Percentiles rank a stretch among this genome's conserved stretches.
Conservation (phyloP, 31 red algal genomes). For the Odonthalia washingtoniensis region DNA sequence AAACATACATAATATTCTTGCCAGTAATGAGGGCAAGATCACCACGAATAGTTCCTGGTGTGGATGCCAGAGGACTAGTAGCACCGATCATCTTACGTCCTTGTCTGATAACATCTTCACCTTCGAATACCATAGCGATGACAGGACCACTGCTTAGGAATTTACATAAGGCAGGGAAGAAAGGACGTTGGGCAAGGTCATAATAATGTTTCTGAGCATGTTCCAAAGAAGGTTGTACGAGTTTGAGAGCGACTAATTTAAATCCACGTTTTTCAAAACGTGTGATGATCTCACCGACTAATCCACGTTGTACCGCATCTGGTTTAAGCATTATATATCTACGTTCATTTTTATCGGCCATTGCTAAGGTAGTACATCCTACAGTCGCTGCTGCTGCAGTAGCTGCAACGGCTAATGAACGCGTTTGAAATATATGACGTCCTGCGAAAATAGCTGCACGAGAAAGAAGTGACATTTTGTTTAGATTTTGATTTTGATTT, state of each 20-base stretch:
- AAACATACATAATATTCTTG: slow-evolving; percentile 79
- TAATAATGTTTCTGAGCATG: slow-evolving; percentile 91
- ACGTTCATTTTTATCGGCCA: slow-evolving; percentile 72
- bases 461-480: slow-evolving; percentile 50
- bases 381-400: slow-evolving; percentile 52
- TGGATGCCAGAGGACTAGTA: slow-evolving; percentile 93
- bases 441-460: slow-evolving; percentile 59
- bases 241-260: slow-evolving; percentile 91
- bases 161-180: slow-evolving; percentile 88
- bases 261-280: slow-evolving; percentile 95
- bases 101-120: slow-evolving; percentile 90
- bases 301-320: slow-evolving; percentile 91
- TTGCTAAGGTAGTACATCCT: slow-evolving; percentile 33
- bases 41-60: slow-evolving; percentile 96
- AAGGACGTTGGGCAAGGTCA: slow-evolving; percentile 85
- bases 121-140: slow-evolving; percentile 93
- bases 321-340: slow-evolving; percentile 80
- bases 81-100: slow-evolving; percentile 96
- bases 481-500: no score
- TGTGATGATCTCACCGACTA: slow-evolving; percentile 90
- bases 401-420: slow-evolving; percentile 37
- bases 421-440: slow-evolving; percentile 61
- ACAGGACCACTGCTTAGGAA: slow-evolving; percentile 94
- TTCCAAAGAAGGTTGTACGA: slow-evolving; percentile 80
- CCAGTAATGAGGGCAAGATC: slow-evolving; percentile 88